Percentiles rank a stretch among this genome's conserved stretches.
Evolutionary conservation across 108 stramenopile species (phyloP).

Genomic region (Heterococcus sp.): DNA sequence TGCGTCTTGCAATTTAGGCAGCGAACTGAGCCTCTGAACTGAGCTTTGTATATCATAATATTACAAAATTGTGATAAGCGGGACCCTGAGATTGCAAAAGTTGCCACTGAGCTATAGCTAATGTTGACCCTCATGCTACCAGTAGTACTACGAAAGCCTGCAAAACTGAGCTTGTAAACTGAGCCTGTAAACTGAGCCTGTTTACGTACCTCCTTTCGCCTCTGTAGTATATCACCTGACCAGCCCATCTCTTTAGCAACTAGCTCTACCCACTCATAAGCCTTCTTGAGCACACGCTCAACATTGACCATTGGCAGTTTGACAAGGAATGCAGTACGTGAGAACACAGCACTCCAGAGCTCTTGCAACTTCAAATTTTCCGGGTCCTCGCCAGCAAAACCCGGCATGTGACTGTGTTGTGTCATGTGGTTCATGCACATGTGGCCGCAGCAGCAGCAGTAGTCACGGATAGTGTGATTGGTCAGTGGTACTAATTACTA

Average conservation of each 20-base stretch:
- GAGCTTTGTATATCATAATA: background rate
- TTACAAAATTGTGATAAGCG: background rate
- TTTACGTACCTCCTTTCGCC: background rate
- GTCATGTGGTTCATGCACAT: too few species aligned
- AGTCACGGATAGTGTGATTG: too few species aligned
- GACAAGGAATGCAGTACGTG: background rate
- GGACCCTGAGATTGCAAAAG: background rate
- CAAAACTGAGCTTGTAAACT: too few species aligned
- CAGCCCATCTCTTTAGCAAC: constrained; percentile 1
- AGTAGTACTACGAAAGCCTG: background rate
- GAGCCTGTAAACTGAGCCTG: too few species aligned
- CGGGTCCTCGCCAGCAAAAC: background rate
- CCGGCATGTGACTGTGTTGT: background rate
- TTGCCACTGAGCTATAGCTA: background rate
- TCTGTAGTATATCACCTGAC: background rate
- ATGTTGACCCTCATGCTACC: background rate
- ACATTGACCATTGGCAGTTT: constrained; percentile 1
- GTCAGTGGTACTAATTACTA: too few species aligned
- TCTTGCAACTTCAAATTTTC: background rate
- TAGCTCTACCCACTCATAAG: constrained; percentile 8
- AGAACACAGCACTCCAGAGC: background rate
- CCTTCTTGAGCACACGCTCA: constrained; percentile 7
- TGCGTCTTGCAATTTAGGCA: too few species aligned
- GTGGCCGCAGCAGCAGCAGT: too few species aligned
- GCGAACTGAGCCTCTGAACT: too few species aligned